A percentile compares a stretch with the other conserved stretches of the same genome.
Evolutionary conservation across 495 filamentous ascomycete species (phyloP).

Genomic region (Cryomyces minteri): DNA sequence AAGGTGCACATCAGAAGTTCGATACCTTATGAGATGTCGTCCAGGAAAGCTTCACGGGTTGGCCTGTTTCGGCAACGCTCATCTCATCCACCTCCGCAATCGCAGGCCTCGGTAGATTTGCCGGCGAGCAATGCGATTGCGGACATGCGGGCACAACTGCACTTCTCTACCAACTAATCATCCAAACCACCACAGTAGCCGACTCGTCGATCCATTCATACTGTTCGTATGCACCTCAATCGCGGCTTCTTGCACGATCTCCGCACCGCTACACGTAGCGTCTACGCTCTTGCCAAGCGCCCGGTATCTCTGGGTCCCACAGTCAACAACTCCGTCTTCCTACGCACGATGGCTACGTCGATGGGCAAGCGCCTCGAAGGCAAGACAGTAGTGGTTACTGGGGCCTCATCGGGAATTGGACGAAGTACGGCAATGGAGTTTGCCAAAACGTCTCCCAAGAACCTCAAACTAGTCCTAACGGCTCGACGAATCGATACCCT

Average conservation of each 20-base stretch:
- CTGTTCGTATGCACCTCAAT: too few species aligned
- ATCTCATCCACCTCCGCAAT: too few species aligned
- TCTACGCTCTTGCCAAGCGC: too few species aligned
- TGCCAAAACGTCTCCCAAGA: constrained; percentile 62
- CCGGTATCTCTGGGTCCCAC: too few species aligned
- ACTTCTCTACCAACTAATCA: too few species aligned
- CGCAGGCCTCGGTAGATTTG: too few species aligned
- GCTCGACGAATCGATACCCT: constrained; percentile 67
- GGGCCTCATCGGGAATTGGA: constrained; percentile 88
- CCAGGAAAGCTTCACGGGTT: neutral
- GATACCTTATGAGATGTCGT: neutral
- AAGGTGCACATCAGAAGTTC: neutral
- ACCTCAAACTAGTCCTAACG: constrained; percentile 72
- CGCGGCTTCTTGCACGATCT: too few species aligned
- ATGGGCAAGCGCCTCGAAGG: constrained; percentile 74
- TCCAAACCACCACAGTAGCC: too few species aligned
- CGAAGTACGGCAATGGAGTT: constrained; percentile 77
- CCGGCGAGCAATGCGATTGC: too few species aligned
- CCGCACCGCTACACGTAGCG: too few species aligned
- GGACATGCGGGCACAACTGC: too few species aligned
- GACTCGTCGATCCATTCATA: too few species aligned
- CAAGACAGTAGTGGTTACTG: constrained; percentile 88
- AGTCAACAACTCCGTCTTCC: neutral
- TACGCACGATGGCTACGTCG: constrained; percentile 46
- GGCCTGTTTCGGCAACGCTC: neutral